Base-by-base conservation (phyloP, 2,329 filamentous ascomycete species). In the Fusarium sp. region DNA sequence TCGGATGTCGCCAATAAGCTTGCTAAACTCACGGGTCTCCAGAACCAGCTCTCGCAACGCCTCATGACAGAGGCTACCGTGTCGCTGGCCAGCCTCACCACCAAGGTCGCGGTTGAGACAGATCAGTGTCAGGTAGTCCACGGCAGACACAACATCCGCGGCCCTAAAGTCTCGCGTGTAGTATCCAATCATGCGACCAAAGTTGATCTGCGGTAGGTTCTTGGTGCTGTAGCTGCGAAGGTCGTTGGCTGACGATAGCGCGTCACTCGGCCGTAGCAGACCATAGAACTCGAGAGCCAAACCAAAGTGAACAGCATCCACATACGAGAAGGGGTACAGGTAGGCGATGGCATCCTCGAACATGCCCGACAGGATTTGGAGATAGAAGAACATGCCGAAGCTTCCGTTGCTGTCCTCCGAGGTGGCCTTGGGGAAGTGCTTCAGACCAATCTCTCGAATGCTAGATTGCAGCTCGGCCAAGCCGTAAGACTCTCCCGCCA, bases 121-220 rank as follows among this genome's bases (percentile, higher is more conserved):
- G 79, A 99, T 95, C 67, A 99, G 86, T 7, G 92, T 90, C 57
- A 99, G 91, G 82, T 99, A 99, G 82, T 99, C 97, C 20, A 97
- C 94, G 4, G 97, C 97, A 37, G 95, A 94, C 67, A 94, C 93
- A 8, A 95, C 93, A 79, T 97, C 92, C 23, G 95, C 95, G 34
- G 95, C 94, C 62, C 97, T 93, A 90, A 99, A 99, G 83, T 98
- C 95, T 64, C 93, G 91, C 6, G 97, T 99, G 86, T 99, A 99
- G 82, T 97, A 95, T 45, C 96, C 97, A 71, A 98, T 88, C 87
- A 98, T 94, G 68, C 94, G 93, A 52, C 94, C 95, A 84, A 98
- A 98, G 86, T 97, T 98, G 83, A 99, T 92, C 82, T 98, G 95
- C 6, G 95, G 89, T 73, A 91, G 87, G 73, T 90, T 89, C 76